phyloP scores from a whole-genome alignment of 2,329 filamentous ascomycete genomes.

The Ophiostoma ips region DNA sequence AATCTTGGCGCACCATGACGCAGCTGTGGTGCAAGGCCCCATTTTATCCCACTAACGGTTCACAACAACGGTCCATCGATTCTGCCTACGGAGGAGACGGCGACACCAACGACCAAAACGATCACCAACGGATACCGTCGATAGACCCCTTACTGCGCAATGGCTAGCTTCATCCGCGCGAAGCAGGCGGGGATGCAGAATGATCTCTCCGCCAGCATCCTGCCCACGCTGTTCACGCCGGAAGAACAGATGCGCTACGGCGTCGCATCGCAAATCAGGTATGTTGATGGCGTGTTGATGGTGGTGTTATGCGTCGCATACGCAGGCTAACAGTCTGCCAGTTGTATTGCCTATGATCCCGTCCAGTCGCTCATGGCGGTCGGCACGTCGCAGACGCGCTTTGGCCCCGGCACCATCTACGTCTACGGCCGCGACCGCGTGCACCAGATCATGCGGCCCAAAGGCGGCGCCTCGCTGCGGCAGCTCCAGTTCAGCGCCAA shows the following conservation, averaged over 20 bases:
- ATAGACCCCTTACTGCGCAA: neutral
- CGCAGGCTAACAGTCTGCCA: neutral
- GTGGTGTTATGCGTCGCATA: constrained; percentile 21
- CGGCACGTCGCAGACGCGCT: constrained; percentile 77
- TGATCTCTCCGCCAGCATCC: constrained; percentile 73
- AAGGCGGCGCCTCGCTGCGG: constrained; percentile 59
- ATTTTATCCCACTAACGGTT: too few relatives aligned
- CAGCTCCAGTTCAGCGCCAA: constrained; percentile 74
- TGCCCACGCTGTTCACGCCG: constrained; percentile 62
- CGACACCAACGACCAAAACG: too few relatives aligned
- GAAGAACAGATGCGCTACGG: constrained; percentile 77
- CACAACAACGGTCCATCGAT: too few relatives aligned
- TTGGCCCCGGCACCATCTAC: constrained; percentile 77
- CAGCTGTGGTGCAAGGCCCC: too few relatives aligned
- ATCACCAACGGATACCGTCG: neutral
- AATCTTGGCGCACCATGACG: too few relatives aligned
- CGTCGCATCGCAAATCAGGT: constrained; percentile 63
- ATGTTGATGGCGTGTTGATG: constrained; percentile 15
- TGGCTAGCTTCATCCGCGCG: constrained; percentile 72
- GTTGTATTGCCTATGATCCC: constrained; percentile 59
- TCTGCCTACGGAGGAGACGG: too few relatives aligned
- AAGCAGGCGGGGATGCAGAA: constrained; percentile 89
- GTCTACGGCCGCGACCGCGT: constrained; percentile 75
- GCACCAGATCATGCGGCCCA: constrained; percentile 56
- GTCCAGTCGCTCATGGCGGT: constrained; percentile 87